Base-by-base conservation (phyloP, 2,329 filamentous ascomycete species). In the Cladosporium phlei region DNA sequence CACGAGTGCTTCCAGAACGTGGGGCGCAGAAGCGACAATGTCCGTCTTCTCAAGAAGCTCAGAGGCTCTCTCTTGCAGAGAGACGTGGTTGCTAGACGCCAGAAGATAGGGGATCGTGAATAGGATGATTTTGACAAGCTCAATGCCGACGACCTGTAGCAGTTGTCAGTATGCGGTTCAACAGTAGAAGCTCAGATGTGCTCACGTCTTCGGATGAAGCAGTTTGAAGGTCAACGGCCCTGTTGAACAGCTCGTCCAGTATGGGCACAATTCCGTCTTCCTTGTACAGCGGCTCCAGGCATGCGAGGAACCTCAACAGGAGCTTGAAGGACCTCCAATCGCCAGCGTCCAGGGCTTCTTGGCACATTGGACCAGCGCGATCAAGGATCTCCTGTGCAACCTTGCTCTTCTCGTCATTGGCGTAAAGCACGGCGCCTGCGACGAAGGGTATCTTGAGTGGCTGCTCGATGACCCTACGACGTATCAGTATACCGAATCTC, bases 401-500 rank as follows among this genome's bases (percentile, higher is more conserved):
- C 55, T 93, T 86, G 4, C 85, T 75, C 62, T 88, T 88, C 58
- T 86, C 70, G 20, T 80, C 78, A 69, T 97, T 96, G 55, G 83
- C 78, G 47, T 88, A 78, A 48, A 95, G 76, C 33, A 94, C 78
- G 11, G 91, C 83, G 16, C 86, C 88, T 8, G 90, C 89, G 28
- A 95, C 78, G 64, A 96, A 97, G 0, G 93, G 91, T n/a, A 89
- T 94, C 74, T 97, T 97, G 67, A 98, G 84, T 1, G 93, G 93
- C 69, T 98, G 93, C 70, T 98, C 93, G 27, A 88, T 66, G 33
- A 86, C 77, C 55, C 78, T 81, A 30, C 54, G 28, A 50, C 46
- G 35, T n/a, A 46, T 44, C 17, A 48, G 43, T 27, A 21, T 29
- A 21, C 19, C 12, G 4, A 5, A 14, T 27, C 17, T 22, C 21